These are phyloP conservation scores for Penicilliopsis zonata DNA, from an alignment of 495 filamentous ascomycete genomes.

Conservation along the genomic window DNA sequence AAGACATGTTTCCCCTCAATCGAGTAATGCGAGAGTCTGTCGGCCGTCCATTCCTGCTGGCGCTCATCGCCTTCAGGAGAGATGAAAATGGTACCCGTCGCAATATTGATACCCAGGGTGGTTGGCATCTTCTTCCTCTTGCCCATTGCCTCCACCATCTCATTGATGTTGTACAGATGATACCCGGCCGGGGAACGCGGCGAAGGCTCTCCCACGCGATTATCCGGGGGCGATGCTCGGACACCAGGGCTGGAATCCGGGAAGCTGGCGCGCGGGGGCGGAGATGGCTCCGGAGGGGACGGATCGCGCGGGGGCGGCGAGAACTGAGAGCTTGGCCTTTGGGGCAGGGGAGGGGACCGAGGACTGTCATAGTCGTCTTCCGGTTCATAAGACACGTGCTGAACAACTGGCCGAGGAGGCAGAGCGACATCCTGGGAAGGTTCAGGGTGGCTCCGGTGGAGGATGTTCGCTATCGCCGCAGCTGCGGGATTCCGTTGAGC, in stretches of 20 bases:
- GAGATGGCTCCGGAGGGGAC: constrained; percentile 27
- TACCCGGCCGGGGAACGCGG: constrained; percentile 62
- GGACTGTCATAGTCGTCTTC: constrained; percentile 48
- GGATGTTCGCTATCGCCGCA: constrained; percentile 58
- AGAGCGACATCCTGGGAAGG: constrained; percentile 21
- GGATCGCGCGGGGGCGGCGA: constrained; percentile 41
- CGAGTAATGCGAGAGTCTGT: constrained; percentile 88
- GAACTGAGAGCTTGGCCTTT: constrained; percentile 48
- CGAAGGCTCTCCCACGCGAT: constrained; percentile 32
- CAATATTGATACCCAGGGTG: constrained; percentile 78
- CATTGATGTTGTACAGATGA: constrained; percentile 90
- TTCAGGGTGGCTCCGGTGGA: constrained; percentile 42
- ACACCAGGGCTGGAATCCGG: constrained; percentile 26
- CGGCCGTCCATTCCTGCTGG: constrained; percentile 84
- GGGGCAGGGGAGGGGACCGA: constrained; percentile 52
- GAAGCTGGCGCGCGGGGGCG: constrained; percentile 12
- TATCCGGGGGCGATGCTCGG: constrained; percentile 47
- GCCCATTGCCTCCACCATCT: constrained; percentile 88
- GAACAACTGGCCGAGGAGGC: constrained; percentile 29
- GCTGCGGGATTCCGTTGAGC: constrained; percentile 56
- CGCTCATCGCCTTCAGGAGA: constrained; percentile 82
- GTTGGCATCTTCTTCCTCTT: constrained; percentile 97
- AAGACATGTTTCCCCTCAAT: constrained; percentile 98
- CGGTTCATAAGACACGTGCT: constrained; percentile 29
- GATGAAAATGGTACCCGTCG: constrained; percentile 80